Percentiles rank a stretch among this genome's conserved stretches.
Evolutionary conservation across 768 basidiomycete species (phyloP).

Genomic region (Phanerochaete sordida): DNA sequence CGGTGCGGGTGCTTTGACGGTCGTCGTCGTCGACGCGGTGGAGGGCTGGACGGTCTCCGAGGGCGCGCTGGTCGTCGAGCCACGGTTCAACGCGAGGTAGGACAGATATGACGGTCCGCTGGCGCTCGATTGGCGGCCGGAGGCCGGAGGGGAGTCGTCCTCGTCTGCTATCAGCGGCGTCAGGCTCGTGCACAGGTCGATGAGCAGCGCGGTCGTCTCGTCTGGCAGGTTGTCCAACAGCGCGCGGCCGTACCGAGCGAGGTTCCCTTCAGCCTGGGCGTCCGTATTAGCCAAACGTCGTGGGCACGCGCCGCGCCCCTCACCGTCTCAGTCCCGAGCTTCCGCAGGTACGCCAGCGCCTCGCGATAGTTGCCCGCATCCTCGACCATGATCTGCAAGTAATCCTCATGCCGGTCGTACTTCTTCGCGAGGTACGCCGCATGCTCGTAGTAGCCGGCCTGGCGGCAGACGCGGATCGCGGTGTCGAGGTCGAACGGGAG

Average conservation of each 20-base stretch:
- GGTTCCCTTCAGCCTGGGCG: conserved; percentile 79
- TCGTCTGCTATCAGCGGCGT: conserved; percentile 41
- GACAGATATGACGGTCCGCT: conserved; percentile 68
- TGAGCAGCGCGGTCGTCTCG: conserved; percentile 87
- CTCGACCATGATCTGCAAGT: conserved; percentile 90
- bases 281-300: background rate
- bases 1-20: conserved; percentile 1
- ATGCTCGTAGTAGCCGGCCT: conserved; percentile 95
- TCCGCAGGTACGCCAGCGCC: conserved; percentile 77
- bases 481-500: conserved; percentile 97
- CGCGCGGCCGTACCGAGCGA: conserved; percentile 84
- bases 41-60: conserved; percentile 14
- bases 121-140: conserved; percentile 25
- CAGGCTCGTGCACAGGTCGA: conserved; percentile 82
- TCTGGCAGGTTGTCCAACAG: conserved; percentile 79
- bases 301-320: conserved; percentile 27
- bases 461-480: conserved; percentile 93
- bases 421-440: conserved; percentile 91
- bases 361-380: conserved; percentile 81
- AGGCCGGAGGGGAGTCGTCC: conserved; percentile 30
- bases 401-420: conserved; percentile 90
- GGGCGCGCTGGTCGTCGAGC: conserved; percentile 19
- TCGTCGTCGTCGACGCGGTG: conserved; percentile 14
- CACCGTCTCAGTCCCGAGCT: conserved; percentile 76
- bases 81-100: conserved; percentile 70